These are phyloP conservation scores for Eustoma russellianum DNA, from an alignment of 257 asterid species.

Conservation along the genomic window DNA sequence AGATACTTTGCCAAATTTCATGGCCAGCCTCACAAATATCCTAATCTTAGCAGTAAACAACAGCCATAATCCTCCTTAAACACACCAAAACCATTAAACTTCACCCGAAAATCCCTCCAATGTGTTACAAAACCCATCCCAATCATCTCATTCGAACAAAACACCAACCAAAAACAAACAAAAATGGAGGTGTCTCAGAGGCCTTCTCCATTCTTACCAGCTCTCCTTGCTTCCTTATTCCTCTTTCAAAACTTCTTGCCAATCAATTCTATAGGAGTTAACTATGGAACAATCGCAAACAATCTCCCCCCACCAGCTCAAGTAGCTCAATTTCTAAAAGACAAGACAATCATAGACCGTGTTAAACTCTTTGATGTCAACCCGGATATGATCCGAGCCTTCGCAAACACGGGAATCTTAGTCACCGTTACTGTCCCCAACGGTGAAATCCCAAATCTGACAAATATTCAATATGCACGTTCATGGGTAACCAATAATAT, in stretches of 20 bases:
- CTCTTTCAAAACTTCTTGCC: conserved; percentile 16
- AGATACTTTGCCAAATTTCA: not conserved
- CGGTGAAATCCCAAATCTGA: conserved; percentile 56
- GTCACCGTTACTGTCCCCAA: conserved; percentile 79
- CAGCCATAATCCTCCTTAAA: not conserved
- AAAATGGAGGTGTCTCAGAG: conserved; percentile 16
- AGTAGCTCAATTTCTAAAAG: conserved; percentile 62
- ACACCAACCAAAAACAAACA: too few species aligned
- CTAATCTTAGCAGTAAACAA: not conserved
- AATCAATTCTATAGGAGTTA: conserved; percentile 59
- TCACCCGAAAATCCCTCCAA: not conserved
- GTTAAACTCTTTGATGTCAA: conserved; percentile 67
- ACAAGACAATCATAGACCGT: conserved; percentile 56
- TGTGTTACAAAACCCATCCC: not conserved
- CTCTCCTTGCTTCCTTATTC: conserved; percentile 14
- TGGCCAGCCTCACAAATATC: not conserved
- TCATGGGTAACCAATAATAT: conserved; percentile 42
- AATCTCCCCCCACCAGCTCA: conserved; percentile 68
- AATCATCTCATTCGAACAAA: not conserved
- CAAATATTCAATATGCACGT: conserved; percentile 35
- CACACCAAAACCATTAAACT: too few species aligned
- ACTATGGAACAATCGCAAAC: conserved; percentile 83
- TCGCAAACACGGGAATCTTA: conserved; percentile 55
- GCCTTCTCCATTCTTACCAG: conserved; percentile 5
- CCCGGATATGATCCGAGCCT: conserved; percentile 75